Evolutionary conservation across 2,329 filamentous ascomycete species (phyloP).

Genomic region (Paracamarosporium sp.): DNA sequence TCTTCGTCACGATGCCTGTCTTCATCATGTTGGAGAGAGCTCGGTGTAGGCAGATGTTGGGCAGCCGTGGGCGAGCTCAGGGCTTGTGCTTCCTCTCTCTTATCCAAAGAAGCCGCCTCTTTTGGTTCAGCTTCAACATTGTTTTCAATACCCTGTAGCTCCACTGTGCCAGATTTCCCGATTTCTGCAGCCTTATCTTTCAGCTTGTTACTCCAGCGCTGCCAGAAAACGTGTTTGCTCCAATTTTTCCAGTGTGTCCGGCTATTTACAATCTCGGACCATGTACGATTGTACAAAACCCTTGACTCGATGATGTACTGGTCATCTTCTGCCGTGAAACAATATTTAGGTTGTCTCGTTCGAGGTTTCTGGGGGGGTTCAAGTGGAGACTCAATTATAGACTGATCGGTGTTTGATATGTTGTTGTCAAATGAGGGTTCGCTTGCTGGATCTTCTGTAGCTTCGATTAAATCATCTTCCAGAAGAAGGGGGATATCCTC

Average conservation of each 20-base stretch:
- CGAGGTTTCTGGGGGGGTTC: neutral
- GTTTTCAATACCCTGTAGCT: neutral
- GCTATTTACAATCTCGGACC: conserved; percentile 27
- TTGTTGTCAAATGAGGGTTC: neutral
- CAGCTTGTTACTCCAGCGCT: conserved; percentile 24
- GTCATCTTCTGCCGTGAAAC: conserved; percentile 43
- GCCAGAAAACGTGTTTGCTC: conserved; percentile 18
- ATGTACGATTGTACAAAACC: conserved; percentile 31
- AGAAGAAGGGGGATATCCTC: neutral
- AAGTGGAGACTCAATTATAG: neutral
- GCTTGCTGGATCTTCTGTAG: neutral
- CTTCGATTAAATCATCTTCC: neutral
- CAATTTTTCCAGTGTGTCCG: conserved; percentile 27
- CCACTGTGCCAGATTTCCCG: neutral
- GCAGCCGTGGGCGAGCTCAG: conserved; percentile 7
- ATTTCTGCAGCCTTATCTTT: conserved; percentile 4
- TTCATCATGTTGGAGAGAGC: conserved; percentile 27
- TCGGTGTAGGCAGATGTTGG: conserved; percentile 39
- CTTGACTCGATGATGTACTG: conserved; percentile 43
- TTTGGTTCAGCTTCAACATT: conserved; percentile 11
- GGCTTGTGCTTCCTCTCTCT: neutral
- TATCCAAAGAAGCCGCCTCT: neutral
- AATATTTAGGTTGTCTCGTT: conserved; percentile 11
- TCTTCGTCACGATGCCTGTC: neutral
- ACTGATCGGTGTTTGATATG: neutral